Evolutionary conservation across 352 stramenopile genomes (phyloP), one percentile per base, ranked within the genome.

Genomic region (Phytopythium oedochilum): DNA sequence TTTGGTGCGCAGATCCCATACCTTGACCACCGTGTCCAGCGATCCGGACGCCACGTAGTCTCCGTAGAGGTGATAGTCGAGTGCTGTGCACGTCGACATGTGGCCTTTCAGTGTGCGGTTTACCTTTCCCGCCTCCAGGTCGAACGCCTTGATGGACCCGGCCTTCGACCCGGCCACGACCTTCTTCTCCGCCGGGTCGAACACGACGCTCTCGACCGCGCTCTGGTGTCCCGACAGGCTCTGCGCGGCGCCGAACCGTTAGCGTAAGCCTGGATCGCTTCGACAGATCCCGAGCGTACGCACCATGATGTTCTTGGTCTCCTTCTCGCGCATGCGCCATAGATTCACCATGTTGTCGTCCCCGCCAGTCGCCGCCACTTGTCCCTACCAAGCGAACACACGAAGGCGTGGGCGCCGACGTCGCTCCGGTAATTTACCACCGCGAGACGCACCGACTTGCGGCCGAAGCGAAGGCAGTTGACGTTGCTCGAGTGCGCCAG

Each of bases 241-340:
- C 84, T 94, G 42, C 43, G 20, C 15, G 29, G 9, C n/a, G 9
- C 3, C 17, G 31, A 54, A 31, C 11, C 23, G n/a, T 20, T 11
- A n/a, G 18, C 35, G 6, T 26, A 26, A 11, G 14, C 3, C 9
- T 42, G 31, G 26, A 53, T 34, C 6, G 11, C 9, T 18, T 11
- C 5, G 15, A 42, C 29, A 2, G 6, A 31, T 17, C 35, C 23
- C 11, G 35, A 3, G 2, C 18, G 2, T 14, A 46, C 51, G 29
- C 20, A 93, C 83, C 79, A 92, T 89, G 40, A 94, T 90, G 60
- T 91, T 94, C 63, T 94, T 94, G 54, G 81, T 94, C 68, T 94
- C 79, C 52, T 83, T 86, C 57, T 94, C 83, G 34, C 81, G 79
- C 77, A 94, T 85, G 35, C 81, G 73, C 83, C 83, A 94, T n/a